phyloP scores from a whole-genome alignment of 2,329 filamentous ascomycete species.

The Pleurostoma richardsiae region DNA sequence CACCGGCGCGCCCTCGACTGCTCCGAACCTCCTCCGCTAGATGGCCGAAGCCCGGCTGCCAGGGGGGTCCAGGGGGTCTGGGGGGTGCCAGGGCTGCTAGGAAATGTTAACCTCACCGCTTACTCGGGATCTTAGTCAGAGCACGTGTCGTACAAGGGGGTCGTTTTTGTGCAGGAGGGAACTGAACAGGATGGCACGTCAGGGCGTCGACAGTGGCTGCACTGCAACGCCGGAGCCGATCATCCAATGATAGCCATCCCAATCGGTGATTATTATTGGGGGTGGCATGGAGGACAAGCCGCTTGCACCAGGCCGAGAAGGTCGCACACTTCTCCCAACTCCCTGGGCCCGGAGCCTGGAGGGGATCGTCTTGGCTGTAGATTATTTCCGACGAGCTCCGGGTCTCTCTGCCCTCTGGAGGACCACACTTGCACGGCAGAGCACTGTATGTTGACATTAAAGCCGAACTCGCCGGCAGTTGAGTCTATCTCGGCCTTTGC shows the following conservation, averaged over 20 bases:
- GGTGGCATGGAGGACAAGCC: too few relatives aligned
- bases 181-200: background rate
- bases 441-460: too few relatives aligned
- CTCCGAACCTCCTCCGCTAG: background rate
- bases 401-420: too few relatives aligned
- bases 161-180: background rate
- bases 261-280: background rate
- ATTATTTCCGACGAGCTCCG: too few relatives aligned
- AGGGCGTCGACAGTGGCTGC: background rate
- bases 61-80: too few relatives aligned
- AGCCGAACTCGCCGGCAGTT: too few relatives aligned
- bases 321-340: too few relatives aligned
- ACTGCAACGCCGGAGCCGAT: background rate
- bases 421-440: too few relatives aligned
- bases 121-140: constrained; percentile 1
- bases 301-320: too few relatives aligned
- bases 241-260: background rate
- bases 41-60: background rate
- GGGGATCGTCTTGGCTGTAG: too few relatives aligned
- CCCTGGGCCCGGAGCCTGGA: too few relatives aligned
- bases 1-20: background rate
- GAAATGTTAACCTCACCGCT: constrained; percentile 10
- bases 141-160: background rate
- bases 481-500: too few relatives aligned
- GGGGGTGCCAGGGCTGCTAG: background rate